phyloP scores from a whole-genome alignment of 495 filamentous ascomycete species.

The Xylaria curta region DNA sequence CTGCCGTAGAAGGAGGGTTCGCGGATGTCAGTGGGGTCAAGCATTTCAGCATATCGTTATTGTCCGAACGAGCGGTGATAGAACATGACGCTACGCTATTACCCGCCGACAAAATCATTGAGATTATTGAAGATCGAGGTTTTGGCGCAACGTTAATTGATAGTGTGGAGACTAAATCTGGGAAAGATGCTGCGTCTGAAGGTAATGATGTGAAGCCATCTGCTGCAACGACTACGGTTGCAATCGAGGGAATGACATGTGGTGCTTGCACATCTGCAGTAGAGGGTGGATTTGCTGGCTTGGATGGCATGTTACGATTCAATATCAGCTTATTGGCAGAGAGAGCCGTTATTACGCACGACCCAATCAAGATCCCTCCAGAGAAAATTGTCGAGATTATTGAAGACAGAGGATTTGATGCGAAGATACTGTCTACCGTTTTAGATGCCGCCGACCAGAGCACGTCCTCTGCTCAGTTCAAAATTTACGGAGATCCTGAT shows the following conservation, averaged over 20 bases:
- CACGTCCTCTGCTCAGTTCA: constrained; percentile 69
- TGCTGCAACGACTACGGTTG: constrained; percentile 76
- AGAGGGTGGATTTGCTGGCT: constrained; percentile 75
- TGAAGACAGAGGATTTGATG: constrained; percentile 91
- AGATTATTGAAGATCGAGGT: constrained; percentile 88
- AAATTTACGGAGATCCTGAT: constrained; percentile 80
- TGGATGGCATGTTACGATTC: constrained; percentile 82
- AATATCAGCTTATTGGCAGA: constrained; percentile 95
- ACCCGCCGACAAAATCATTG: constrained; percentile 70
- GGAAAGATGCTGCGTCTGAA: constrained; percentile 41
- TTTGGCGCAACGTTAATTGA: constrained; percentile 86
- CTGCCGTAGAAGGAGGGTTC: constrained; percentile 86
- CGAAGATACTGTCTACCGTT: constrained; percentile 72
- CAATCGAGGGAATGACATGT: constrained; percentile 97
- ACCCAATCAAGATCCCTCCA: constrained; percentile 68
- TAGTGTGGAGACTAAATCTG: constrained; percentile 46
- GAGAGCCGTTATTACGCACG: constrained; percentile 86
- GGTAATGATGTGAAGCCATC: constrained; percentile 27
- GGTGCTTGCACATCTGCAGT: constrained; percentile 93
- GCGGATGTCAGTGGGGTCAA: constrained; percentile 75
- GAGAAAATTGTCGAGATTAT: constrained; percentile 85
- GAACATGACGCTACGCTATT: constrained; percentile 78
- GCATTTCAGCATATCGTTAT: constrained; percentile 90
- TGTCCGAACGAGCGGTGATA: constrained; percentile 90
- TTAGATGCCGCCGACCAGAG: constrained; percentile 52